These are phyloP conservation scores for Biscogniauxia marginata DNA, from an alignment of 2,329 filamentous ascomycete genomes.

Conservation along the genomic window DNA sequence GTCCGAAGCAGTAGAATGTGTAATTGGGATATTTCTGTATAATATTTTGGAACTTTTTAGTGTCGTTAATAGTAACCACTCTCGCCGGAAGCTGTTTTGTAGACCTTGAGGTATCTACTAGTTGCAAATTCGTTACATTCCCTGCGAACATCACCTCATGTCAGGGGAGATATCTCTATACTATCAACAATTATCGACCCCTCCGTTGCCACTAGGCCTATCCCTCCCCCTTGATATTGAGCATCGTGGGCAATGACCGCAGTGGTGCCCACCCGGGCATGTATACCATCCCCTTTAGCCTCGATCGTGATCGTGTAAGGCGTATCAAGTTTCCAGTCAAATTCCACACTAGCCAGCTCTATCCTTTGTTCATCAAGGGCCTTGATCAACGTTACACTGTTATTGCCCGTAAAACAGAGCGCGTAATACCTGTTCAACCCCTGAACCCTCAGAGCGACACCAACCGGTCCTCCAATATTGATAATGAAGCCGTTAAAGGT, in stretches of 20 bases:
- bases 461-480: conserved; percentile 23
- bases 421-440: conserved; percentile 34
- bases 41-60: neutral
- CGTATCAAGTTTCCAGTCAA: conserved; percentile 22
- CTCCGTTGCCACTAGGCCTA: conserved; percentile 21
- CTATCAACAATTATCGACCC: conserved; percentile 19
- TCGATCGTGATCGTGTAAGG: conserved; percentile 15
- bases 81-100: neutral
- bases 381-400: conserved; percentile 21
- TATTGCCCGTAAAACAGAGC: conserved; percentile 17
- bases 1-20: neutral
- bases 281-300: conserved; percentile 1
- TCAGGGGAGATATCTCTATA: conserved; percentile 9
- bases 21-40: neutral
- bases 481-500: conserved; percentile 22
- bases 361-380: conserved; percentile 20
- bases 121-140: neutral
- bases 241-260: conserved; percentile 15
- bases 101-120: too few species aligned
- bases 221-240: conserved; percentile 20
- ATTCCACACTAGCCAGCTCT: conserved; percentile 8
- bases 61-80: neutral
- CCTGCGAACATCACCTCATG: neutral
- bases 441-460: conserved; percentile 28
- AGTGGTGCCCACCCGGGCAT: conserved; percentile 6